Conservation (phyloP, 2,329 filamentous ascomycete genomes). For the Fusarium poae region DNA sequence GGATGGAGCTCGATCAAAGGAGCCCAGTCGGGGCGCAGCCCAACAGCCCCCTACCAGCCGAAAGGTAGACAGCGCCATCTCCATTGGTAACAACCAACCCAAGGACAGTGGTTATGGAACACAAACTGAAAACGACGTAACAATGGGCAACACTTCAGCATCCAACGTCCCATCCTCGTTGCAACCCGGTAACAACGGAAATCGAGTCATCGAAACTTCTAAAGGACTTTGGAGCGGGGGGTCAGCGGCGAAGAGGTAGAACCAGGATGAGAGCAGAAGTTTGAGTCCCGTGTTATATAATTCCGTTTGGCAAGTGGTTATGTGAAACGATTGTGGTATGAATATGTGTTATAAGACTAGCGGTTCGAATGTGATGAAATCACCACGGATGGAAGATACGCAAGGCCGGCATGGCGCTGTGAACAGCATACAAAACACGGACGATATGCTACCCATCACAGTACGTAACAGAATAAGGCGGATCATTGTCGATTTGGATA, state of each 20-base stretch:
- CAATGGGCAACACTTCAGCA: conserved; percentile 61
- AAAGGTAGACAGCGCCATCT: conserved; percentile 63
- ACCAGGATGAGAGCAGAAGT: background rate
- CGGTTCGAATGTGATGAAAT: conserved; percentile 11
- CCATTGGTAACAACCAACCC: conserved; percentile 51
- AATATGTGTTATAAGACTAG: conserved; percentile 15
- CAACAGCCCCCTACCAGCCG: conserved; percentile 39
- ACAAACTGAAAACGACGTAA: conserved; percentile 54
- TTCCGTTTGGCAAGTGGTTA: background rate
- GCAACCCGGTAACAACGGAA: conserved; percentile 67
- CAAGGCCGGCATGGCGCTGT: background rate
- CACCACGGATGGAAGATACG: background rate
- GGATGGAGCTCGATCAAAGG: conserved; percentile 68
- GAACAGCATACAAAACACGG: conserved; percentile 2
- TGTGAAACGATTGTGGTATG: conserved; percentile 2
- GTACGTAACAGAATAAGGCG: background rate
- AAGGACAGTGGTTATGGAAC: conserved; percentile 66
- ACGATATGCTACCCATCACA: background rate
- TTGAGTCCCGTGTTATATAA: background rate
- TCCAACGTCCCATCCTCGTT: conserved; percentile 62
- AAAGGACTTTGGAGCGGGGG: conserved; percentile 71
- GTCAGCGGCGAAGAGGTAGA: conserved; percentile 48
- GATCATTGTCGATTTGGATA: conserved; percentile 13
- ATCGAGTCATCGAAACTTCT: conserved; percentile 72
- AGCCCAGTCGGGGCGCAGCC: conserved; percentile 59